phyloP scores from a whole-genome alignment of 148 eudicot species.

The Dysphania ambrosioides region DNA sequence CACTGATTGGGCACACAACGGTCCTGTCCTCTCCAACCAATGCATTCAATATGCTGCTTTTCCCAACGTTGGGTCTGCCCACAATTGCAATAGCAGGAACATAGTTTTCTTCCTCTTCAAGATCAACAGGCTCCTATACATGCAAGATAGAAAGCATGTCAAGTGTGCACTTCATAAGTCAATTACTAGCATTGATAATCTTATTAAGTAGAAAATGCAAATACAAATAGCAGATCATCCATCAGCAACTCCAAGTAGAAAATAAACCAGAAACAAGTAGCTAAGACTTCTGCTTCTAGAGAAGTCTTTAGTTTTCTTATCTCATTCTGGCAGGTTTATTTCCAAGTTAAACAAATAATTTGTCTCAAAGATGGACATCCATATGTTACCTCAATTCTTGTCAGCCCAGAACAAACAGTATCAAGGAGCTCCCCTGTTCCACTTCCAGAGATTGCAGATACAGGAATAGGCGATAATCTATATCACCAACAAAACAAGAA shows the following conservation, averaged over 20 bases:
- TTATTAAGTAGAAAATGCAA: background rate
- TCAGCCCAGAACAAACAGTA: slow-evolving; percentile 74
- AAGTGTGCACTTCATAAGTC: slow-evolving; percentile 12
- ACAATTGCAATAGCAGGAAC: slow-evolving; percentile 84
- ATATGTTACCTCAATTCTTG: slow-evolving; percentile 56
- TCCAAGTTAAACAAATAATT: background rate
- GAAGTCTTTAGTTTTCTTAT: background rate
- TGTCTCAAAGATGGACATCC: background rate
- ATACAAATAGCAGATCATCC: background rate
- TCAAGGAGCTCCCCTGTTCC: slow-evolving; percentile 99
- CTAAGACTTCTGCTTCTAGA: slow-evolving; percentile 7
- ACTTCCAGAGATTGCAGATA: slow-evolving; percentile 92
- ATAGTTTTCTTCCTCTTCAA: slow-evolving; percentile 60
- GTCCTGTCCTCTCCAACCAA: slow-evolving; percentile 97
- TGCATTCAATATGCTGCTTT: slow-evolving; percentile 96
- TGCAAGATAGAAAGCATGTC: slow-evolving; percentile 17
- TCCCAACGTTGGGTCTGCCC: slow-evolving; percentile 98
- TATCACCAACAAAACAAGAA: slow-evolving; percentile 16
- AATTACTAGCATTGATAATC: background rate
- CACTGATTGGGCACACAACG: slow-evolving; percentile 96
- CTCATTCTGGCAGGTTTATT: background rate
- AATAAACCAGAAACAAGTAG: background rate
- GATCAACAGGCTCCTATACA: slow-evolving; percentile 46
- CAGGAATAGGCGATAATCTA: slow-evolving; percentile 80
- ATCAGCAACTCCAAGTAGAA: slow-evolving; percentile 8